Percentiles rank a stretch among this genome's conserved stretches.
These are phyloP conservation scores for Fimicolochytrium jonesii DNA, from an alignment of 192 early-diverging fungal species.

Conservation along the genomic window DNA sequence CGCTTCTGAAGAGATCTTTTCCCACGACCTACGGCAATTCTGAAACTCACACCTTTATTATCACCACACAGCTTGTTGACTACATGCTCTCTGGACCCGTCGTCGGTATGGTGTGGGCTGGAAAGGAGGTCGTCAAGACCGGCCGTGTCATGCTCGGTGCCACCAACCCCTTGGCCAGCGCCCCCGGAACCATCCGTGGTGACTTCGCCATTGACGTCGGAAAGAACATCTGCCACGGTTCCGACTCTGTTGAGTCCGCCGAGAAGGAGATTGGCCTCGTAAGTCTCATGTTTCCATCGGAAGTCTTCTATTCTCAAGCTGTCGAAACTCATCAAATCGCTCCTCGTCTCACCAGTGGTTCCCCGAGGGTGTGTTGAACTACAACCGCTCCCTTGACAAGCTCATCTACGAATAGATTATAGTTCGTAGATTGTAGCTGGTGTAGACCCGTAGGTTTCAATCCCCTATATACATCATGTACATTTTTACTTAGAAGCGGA, in stretches of 20 bases:
- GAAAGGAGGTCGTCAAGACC: slow-evolving; percentile 85
- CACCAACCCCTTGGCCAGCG: slow-evolving; percentile 81
- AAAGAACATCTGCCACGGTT: slow-evolving; percentile 89
- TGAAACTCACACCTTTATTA: too few relatives aligned
- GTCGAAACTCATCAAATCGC: too few relatives aligned
- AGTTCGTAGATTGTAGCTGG: too few relatives aligned
- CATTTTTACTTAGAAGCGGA: too few relatives aligned
- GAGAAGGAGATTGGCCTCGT: slow-evolving; percentile 81
- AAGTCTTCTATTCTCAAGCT: slow-evolving; percentile 4
- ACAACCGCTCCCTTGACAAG: slow-evolving; percentile 56
- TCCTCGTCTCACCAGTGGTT: slow-evolving; percentile 59
- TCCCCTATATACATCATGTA: too few relatives aligned
- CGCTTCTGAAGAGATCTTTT: too few relatives aligned
- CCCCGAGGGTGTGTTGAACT: slow-evolving; percentile 59
- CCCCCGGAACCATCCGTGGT: slow-evolving; percentile 93
- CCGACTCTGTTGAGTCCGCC: slow-evolving; percentile 81
- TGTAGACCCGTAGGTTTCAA: too few relatives aligned
- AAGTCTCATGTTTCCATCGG: slow-evolving; percentile 30
- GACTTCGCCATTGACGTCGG: slow-evolving; percentile 84
- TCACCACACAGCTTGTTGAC: slow-evolving; percentile 28
- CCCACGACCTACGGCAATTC: too few relatives aligned
- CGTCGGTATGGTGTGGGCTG: slow-evolving; percentile 91
- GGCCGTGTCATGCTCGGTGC: slow-evolving; percentile 81
- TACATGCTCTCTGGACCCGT: slow-evolving; percentile 93
- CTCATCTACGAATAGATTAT: slow-evolving; percentile 75